Conservation (phyloP, 2,329 filamentous ascomycete genomes). For the Clonostachys solani region DNA sequence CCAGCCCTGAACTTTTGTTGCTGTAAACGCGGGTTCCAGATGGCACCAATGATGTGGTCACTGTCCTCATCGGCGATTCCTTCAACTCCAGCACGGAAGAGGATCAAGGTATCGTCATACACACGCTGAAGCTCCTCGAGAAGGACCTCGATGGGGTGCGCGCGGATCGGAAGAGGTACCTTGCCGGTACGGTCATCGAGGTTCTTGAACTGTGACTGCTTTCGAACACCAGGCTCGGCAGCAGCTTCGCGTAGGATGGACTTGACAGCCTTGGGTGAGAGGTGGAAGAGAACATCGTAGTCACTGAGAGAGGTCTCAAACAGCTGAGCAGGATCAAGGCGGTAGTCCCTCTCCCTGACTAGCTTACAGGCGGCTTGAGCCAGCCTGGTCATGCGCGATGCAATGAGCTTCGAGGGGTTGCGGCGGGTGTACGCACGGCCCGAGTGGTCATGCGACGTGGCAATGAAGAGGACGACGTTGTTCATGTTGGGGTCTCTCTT, state of each 20-base stretch:
- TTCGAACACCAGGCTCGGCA: conserved; percentile 21
- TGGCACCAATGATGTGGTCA: conserved; percentile 47
- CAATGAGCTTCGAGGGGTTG: conserved; percentile 74
- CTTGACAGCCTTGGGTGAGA: conserved; percentile 53
- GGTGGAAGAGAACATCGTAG: conserved; percentile 81
- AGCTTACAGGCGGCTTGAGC: conserved; percentile 71
- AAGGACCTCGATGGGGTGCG: conserved; percentile 59
- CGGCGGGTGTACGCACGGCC: conserved; percentile 76
- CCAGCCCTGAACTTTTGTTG: conserved; percentile 65
- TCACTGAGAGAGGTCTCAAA: conserved; percentile 72
- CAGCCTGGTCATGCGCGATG: conserved; percentile 75
- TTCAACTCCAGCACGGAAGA: conserved; percentile 59
- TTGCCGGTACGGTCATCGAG: conserved; percentile 55
- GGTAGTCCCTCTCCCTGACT: conserved; percentile 46
- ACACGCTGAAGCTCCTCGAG: conserved; percentile 61
- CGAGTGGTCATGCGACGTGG: conserved; percentile 71
- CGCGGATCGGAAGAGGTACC: conserved; percentile 42
- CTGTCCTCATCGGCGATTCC: conserved; percentile 28
- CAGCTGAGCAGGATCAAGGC: conserved; percentile 47
- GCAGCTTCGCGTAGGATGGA: conserved; percentile 30
- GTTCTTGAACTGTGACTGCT: conserved; percentile 71
- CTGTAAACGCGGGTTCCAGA: conserved; percentile 54
- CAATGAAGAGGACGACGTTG: conserved; percentile 73
- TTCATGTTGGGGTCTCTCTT: conserved; percentile 88
- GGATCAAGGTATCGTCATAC: conserved; percentile 68